Conservation (phyloP, 805 yeast species). For the Candida boidinii region DNA sequence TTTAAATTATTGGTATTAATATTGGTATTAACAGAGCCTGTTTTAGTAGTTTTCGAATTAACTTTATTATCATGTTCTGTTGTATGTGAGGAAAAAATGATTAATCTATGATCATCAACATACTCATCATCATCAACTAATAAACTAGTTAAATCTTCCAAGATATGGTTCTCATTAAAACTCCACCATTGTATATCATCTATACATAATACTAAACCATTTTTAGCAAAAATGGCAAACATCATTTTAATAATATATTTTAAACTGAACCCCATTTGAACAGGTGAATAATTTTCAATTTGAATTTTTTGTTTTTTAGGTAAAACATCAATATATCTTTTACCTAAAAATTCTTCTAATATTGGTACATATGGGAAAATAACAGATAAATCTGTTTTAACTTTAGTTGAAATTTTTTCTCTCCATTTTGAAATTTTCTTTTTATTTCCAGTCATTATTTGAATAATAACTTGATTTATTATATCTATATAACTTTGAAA, state of each 20-base stretch:
- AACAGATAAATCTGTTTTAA: slow-evolving; percentile 33
- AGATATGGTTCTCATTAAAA: slow-evolving; percentile 20
- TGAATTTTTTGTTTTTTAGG: slow-evolving; percentile 6
- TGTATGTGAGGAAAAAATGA: slow-evolving; percentile 1
- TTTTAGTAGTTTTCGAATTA: background rate
- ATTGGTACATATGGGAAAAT: slow-evolving; percentile 37
- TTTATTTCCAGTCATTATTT: slow-evolving; percentile 30
- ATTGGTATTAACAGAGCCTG: too few relatives aligned
- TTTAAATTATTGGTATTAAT: too few relatives aligned
- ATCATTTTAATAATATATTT: slow-evolving; percentile 33
- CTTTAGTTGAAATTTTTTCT: slow-evolving; percentile 26
- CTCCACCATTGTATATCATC: slow-evolving; percentile 42
- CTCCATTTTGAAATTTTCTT: slow-evolving; percentile 31
- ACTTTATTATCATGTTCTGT: background rate
- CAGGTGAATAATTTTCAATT: slow-evolving; percentile 12
- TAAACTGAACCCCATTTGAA: slow-evolving; percentile 30
- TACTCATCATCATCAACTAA: slow-evolving; percentile 7
- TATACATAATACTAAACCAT: slow-evolving; percentile 35
- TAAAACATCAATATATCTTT: slow-evolving; percentile 24
- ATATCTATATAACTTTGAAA: slow-evolving; percentile 9
- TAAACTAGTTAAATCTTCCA: slow-evolving; percentile 21
- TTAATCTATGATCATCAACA: slow-evolving; percentile 1
- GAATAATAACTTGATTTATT: slow-evolving; percentile 27
- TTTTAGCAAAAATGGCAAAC: slow-evolving; percentile 30
- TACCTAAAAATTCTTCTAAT: slow-evolving; percentile 32